These are phyloP conservation scores for Musa schizocarpa DNA, from an alignment of 176 grass and related monocot genomes.

Conservation along the genomic window DNA sequence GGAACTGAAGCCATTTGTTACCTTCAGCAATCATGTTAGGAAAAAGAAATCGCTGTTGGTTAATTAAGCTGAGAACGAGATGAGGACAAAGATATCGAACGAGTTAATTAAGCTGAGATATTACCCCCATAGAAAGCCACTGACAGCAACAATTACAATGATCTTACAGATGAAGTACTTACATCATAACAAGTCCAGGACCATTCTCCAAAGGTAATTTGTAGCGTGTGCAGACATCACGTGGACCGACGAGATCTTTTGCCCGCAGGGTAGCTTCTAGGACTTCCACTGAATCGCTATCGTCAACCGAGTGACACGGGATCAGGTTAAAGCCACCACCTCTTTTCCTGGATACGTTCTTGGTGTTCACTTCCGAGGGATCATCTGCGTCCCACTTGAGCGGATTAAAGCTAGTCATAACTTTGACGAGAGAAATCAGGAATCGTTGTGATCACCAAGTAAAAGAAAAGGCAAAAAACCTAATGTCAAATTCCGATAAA, in stretches of 20 bases:
- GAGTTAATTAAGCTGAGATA: slow-evolving; percentile 1
- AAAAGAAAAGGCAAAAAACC: not conserved
- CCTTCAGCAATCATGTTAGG: too few species aligned
- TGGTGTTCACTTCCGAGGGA: slow-evolving; percentile 21
- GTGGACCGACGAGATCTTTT: slow-evolving; percentile 21
- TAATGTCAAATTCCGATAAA: not conserved
- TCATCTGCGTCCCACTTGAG: slow-evolving; percentile 12
- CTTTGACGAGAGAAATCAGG: not conserved
- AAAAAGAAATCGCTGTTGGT: not conserved
- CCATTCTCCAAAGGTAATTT: slow-evolving; percentile 37
- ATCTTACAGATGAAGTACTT: slow-evolving; percentile 27
- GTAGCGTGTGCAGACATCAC: slow-evolving; percentile 44
- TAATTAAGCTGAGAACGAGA: not conserved
- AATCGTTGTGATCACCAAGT: not conserved
- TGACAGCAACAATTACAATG: not conserved
- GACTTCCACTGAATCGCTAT: slow-evolving; percentile 28
- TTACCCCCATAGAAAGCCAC: not conserved
- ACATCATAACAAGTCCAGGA: slow-evolving; percentile 53
- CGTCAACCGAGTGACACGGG: slow-evolving; percentile 35
- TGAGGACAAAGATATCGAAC: not conserved
- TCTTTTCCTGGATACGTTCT: slow-evolving; percentile 67
- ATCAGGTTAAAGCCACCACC: slow-evolving; percentile 64
- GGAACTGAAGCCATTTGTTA: too few species aligned
- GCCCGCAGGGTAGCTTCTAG: slow-evolving; percentile 17
- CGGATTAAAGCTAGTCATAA: not conserved